Percentiles rank a stretch among this genome's conserved stretches.
These are phyloP conservation scores for Auricularia sp. DNA, from an alignment of 768 basidiomycete genomes.

Conservation along the genomic window DNA sequence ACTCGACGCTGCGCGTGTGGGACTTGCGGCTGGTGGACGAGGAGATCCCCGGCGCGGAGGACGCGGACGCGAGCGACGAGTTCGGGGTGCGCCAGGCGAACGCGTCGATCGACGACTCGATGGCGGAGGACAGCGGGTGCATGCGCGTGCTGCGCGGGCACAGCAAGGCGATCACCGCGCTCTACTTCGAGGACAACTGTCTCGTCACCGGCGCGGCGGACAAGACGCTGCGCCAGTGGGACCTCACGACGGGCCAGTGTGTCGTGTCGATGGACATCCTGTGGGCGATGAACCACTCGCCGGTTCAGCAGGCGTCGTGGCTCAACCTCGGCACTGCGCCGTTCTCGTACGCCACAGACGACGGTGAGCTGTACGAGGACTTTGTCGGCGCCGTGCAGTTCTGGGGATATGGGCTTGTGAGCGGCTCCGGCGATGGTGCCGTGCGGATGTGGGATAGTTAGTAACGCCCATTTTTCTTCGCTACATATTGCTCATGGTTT, in stretches of 20 bases:
- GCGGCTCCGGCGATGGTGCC: constrained; percentile 93
- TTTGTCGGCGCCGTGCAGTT: constrained; percentile 97
- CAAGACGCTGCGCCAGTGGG: constrained; percentile 98
- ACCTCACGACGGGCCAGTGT: constrained; percentile 93
- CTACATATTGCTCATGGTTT: neutral
- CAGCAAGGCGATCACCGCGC: constrained; percentile 80
- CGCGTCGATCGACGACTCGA: constrained; percentile 32
- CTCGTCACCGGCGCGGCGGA: constrained; percentile 96
- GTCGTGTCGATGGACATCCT: constrained; percentile 99
- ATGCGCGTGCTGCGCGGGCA: constrained; percentile 79
- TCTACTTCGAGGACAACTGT: constrained; percentile 94
- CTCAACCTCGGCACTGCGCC: constrained; percentile 83
- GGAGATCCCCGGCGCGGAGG: constrained; percentile 23
- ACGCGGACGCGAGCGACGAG: constrained; percentile 39
- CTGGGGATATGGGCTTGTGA: constrained; percentile 96
- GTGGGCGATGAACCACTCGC: constrained; percentile 95
- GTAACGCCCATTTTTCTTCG: constrained; percentile 40
- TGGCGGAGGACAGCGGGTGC: constrained; percentile 43
- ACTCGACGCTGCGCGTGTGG: constrained; percentile 82
- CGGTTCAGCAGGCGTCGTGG: constrained; percentile 23
- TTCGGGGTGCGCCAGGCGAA: constrained; percentile 54
- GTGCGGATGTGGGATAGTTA: constrained; percentile 95
- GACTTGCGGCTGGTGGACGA: constrained; percentile 78
- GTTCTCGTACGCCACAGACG: constrained; percentile 51
- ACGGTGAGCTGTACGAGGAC: constrained; percentile 93